Evolutionary conservation across 306 rosid genomes (phyloP), one percentile per base, ranked within the genome.

Genomic region (Acacia crassicarpa): DNA sequence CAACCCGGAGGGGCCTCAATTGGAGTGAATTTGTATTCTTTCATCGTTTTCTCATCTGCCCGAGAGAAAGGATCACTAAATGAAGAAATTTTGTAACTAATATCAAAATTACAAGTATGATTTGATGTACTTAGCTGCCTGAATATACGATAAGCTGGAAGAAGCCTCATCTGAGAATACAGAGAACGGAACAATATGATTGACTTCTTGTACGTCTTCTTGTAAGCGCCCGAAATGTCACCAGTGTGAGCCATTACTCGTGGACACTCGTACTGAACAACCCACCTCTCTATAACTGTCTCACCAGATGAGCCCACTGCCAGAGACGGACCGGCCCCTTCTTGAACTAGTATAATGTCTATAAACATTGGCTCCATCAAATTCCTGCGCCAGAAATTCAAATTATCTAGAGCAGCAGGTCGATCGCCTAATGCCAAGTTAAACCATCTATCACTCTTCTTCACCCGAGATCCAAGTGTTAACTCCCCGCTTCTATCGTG

Each of bases 221-320:
- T 91, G 86, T 89, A 85, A 67, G 83, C 80, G 49, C 90, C 85
- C 46, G 87, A 72, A 61, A 70, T 77, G 63, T 91, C 97, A 75
- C 89, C 81, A 11, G 83, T 72, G 75, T 84, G 98, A 82, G 89
- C 80, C 81, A 83, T 84, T 46, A 59, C 83, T 75, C 86, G 87
- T 16, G 94, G 91, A 78, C 89, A 81, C 78, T 93, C 97, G 77
- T 91, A 93, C 82, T 91, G 98, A 84, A 93, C 89, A 75, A 88
- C 82, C 98, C 98, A 93, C 89, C 98, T 90, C 89, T 93, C 98
- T 81, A 93, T 91, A 61, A 93, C 92, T 1, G 98, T 91, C 88
- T 93, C 97, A 66, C 88, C 82, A 62, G 91, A 76, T 66, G 90
- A 91, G 62, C 78, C 83, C 3, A 22, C 33, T 5, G 20, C 53